phyloP scores from a whole-genome alignment of 2,329 filamentous ascomycete genomes.

The Phyllachora maydis region DNA sequence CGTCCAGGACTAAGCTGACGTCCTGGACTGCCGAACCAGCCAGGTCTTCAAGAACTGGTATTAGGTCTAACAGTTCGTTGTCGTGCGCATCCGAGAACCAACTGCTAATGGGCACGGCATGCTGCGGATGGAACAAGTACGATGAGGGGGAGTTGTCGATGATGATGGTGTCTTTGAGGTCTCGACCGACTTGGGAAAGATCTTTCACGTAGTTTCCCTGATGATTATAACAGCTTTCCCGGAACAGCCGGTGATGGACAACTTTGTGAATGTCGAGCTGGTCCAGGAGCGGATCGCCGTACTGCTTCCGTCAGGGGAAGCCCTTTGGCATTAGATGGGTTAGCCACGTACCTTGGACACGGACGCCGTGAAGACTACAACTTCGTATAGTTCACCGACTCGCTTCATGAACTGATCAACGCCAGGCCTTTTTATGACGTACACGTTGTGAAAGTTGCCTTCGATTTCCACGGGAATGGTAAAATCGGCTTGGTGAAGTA shows the following conservation, averaged over 20 bases:
- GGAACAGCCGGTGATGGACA: conserved; percentile 87
- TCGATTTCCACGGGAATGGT: conserved; percentile 98
- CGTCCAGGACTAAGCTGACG: conserved; percentile 93
- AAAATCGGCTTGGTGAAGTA: conserved; percentile 93
- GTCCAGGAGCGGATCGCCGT: conserved; percentile 87
- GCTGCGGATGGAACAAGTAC: conserved; percentile 98
- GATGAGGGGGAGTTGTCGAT: conserved; percentile 99
- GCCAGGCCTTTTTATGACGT: conserved; percentile 97
- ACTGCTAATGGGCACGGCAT: conserved; percentile 96
- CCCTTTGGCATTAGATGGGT: conserved; percentile 3
- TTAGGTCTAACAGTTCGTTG: conserved; percentile 92
- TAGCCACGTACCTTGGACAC: conserved; percentile 63
- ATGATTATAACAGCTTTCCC: conserved; percentile 98
- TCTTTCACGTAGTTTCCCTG: conserved; percentile 99
- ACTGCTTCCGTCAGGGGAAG: conserved; percentile 27
- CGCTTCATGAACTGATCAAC: conserved; percentile 98
- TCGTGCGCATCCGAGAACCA: conserved; percentile 99
- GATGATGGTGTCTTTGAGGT: conserved; percentile 94
- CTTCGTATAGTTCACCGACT: conserved; percentile 92
- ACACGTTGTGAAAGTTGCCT: conserved; percentile 97
- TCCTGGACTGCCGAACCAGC: conserved; percentile 76
- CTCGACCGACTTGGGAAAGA: conserved; percentile 85
- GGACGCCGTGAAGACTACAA: conserved; percentile 95
- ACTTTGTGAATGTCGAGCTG: conserved; percentile 95
- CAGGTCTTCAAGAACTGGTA: conserved; percentile 93